phyloP scores from a whole-genome alignment of 192 early-diverging fungal species.

The Rhizoclosmatium sp. region DNA sequence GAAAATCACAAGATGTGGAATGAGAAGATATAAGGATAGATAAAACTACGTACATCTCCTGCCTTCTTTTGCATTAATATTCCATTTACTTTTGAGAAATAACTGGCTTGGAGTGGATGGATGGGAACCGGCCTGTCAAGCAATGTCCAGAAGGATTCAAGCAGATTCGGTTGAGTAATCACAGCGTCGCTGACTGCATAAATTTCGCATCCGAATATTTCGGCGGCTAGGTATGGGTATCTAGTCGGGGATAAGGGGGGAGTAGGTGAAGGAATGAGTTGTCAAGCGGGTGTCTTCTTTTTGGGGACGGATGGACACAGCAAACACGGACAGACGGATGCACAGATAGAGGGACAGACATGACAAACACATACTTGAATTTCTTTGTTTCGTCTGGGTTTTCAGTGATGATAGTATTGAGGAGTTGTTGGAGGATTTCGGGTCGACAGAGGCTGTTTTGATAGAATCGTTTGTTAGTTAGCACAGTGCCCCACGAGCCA shows the following conservation, averaged over 20 bases:
- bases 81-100: constrained; percentile 91
- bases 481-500: background rate
- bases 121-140: constrained; percentile 80
- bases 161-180: constrained; percentile 72
- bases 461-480: background rate
- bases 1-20: background rate
- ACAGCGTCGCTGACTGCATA: constrained; percentile 81
- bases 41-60: constrained; percentile 65
- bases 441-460: constrained; percentile 76
- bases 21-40: constrained; percentile 8
- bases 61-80: constrained; percentile 90
- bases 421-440: constrained; percentile 72
- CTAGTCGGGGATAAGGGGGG: constrained; percentile 48
- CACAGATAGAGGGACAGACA: background rate
- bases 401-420: constrained; percentile 84
- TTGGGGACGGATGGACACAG: background rate
- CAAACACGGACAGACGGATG: too few species aligned
- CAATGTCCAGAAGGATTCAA: constrained; percentile 86
- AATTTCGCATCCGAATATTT: constrained; percentile 80
- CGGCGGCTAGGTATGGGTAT: constrained; percentile 84
- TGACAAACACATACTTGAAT: constrained; percentile 66
- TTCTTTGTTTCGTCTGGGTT: constrained; percentile 82
- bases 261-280: background rate
- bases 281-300: background rate
- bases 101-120: constrained; percentile 83